Percentiles rank a stretch among this genome's conserved stretches.
Conservation (phyloP, 352 stramenopile species). For the Phytophthora megakarya region DNA sequence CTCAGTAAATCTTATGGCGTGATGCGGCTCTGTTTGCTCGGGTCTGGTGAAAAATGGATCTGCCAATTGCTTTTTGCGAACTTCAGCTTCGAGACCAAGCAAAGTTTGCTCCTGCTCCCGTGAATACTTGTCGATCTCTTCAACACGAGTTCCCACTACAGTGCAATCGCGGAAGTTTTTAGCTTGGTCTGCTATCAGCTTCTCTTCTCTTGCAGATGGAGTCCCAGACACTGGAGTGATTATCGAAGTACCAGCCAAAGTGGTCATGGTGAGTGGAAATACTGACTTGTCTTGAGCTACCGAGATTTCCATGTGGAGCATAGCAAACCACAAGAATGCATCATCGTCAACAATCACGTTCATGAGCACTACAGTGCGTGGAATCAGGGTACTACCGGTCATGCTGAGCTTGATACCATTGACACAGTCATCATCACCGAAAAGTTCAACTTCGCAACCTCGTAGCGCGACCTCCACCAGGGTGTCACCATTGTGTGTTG, state of each 20-base stretch:
- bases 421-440: slow-evolving; percentile 43
- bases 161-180: slow-evolving; percentile 43
- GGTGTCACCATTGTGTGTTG: slow-evolving; percentile 4
- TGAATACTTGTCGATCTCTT: slow-evolving; percentile 51
- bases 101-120: slow-evolving; percentile 25
- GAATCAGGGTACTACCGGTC: neutral
- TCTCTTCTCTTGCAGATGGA: slow-evolving; percentile 39
- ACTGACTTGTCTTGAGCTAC: slow-evolving; percentile 48
- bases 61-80: slow-evolving; percentile 14
- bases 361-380: slow-evolving; percentile 44
- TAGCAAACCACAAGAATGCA: slow-evolving; percentile 58
- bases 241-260: slow-evolving; percentile 29
- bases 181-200: slow-evolving; percentile 25
- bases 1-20: neutral
- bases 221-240: slow-evolving; percentile 15
- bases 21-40: neutral
- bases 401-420: slow-evolving; percentile 60
- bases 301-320: slow-evolving; percentile 57
- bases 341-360: slow-evolving; percentile 52
- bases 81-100: slow-evolving; percentile 12
- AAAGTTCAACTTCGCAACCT: slow-evolving; percentile 49
- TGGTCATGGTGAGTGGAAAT: slow-evolving; percentile 39
- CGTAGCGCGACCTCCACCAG: slow-evolving; percentile 51
- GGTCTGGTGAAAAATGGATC: neutral
- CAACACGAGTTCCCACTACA: slow-evolving; percentile 35